Evolutionary conservation across 257 asterid genomes (phyloP), one percentile per base, ranked within the genome.

Genomic region (Solanum virginianum): DNA sequence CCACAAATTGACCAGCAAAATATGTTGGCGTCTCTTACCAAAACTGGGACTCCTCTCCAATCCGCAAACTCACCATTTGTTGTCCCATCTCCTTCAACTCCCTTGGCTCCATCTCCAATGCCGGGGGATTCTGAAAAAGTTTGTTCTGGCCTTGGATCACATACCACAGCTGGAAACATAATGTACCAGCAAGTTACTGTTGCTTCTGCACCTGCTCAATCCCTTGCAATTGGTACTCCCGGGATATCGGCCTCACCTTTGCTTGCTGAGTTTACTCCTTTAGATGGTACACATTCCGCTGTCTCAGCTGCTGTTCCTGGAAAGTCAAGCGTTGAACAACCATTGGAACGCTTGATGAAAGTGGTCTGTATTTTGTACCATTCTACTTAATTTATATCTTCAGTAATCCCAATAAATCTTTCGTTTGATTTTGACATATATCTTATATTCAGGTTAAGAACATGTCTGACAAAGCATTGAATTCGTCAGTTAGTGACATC

Each of bases 211-310:
- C 91, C 93, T 47, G 95, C 90, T 49, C 99, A 95, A 70, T 95
- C 99, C 71, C 92, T 94, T 87, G 97, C 97, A 32, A 94, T 95
- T 85, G 99, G 97, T 84, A 95, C 99, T 70, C 99, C 99, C 51
- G 99, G 99, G 88, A 95, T 95, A 89, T 95, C 99, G 26, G 97
- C 99, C 60, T 95, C 99, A 32, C 99, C 99, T 86, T 90, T 95
- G 88, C 95, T 95, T 80, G 98, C 97, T 55, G 99, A 95, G 85
- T 92, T 92, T 84, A 92, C 94, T 85, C 90, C 95, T 88, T 91
- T 92, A 51, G 99, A 95, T 88, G 98, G 95, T 84, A 84, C 92
- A 70, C 97, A 92, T 86, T 98, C 93, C 55, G 93, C 87, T 88
- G 89, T 90, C 57, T 87, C 97, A 83, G 87, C 95, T 81, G 88